phyloP scores from a whole-genome alignment of 2,329 filamentous ascomycete species.

The Cytospora piceae region DNA sequence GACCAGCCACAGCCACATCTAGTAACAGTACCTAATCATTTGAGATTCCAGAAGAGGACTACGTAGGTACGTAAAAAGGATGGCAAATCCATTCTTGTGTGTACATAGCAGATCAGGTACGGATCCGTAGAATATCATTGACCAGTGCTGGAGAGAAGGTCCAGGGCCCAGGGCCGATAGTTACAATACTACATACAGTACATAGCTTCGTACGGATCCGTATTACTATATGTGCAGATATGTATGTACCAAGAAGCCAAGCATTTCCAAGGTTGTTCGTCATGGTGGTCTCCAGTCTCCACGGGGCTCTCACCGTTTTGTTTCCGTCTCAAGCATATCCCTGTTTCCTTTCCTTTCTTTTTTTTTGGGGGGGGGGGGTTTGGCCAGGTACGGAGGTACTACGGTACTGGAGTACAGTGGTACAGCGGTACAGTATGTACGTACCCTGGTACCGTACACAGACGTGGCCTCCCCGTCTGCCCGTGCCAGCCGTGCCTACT shows the following conservation, averaged over 20 bases:
- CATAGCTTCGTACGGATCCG: background rate
- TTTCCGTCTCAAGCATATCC: conserved; percentile 14
- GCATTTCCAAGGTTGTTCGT: background rate
- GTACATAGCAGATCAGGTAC: no score
- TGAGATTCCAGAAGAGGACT: background rate
- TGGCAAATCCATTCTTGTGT: background rate
- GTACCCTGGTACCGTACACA: background rate
- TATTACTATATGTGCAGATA: no score
- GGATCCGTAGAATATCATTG: background rate
- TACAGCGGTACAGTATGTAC: background rate
- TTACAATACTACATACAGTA: background rate
- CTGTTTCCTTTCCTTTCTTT: background rate
- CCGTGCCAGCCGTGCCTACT: no score
- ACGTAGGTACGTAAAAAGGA: background rate
- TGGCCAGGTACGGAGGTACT: background rate
- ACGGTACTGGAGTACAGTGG: conserved; percentile 1
- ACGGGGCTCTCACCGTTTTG: conserved; percentile 18
- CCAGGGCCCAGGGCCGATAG: no score
- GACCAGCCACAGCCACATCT: no score
- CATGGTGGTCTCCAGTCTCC: conserved; percentile 9
- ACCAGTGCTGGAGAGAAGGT: background rate
- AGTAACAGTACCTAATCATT: no score
- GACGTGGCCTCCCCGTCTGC: background rate
- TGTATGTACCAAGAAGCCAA: background rate
- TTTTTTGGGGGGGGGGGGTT: no score